Percentiles rank a stretch among this genome's conserved stretches.
Evolutionary conservation across 1,139 yeast genomes (phyloP).

Genomic region (Blastobotrys illinoisensis): DNA sequence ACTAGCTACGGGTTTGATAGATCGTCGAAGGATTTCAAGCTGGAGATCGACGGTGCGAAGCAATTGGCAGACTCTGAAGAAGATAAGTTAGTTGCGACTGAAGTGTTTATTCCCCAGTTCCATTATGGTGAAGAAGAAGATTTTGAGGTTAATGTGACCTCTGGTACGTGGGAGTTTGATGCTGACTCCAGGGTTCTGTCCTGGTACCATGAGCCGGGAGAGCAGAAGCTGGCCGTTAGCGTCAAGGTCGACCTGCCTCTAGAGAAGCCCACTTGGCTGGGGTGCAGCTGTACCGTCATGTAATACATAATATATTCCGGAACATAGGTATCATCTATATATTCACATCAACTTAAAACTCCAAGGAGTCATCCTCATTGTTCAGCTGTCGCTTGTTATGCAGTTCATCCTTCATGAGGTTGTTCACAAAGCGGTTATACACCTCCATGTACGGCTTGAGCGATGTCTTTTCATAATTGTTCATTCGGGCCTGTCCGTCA

Average conservation of each 20-base stretch:
- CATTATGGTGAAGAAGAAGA: conserved; percentile 50
- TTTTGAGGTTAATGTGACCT: conserved; percentile 40
- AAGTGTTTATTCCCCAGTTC: conserved; percentile 61
- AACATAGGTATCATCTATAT: neutral
- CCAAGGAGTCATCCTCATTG: conserved; percentile 19
- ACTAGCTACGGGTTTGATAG: conserved; percentile 53
- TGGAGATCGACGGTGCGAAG: conserved; percentile 38
- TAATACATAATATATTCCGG: conserved; percentile 4
- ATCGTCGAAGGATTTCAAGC: conserved; percentile 40
- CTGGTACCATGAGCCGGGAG: conserved; percentile 59
- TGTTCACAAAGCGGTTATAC: conserved; percentile 59
- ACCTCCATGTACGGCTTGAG: conserved; percentile 69
- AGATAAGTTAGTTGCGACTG: conserved; percentile 33
- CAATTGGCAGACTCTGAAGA: conserved; percentile 14
- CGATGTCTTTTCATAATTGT: conserved; percentile 61
- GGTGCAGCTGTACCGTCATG: conserved; percentile 10
- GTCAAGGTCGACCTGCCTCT: neutral
- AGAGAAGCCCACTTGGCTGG: neutral
- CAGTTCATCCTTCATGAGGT: conserved; percentile 50
- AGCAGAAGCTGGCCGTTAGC: conserved; percentile 27
- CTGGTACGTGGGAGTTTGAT: conserved; percentile 53
- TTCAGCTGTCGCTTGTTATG: conserved; percentile 21
- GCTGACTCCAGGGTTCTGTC: conserved; percentile 50
- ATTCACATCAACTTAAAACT: conserved; percentile 16
- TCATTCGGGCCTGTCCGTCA: conserved; percentile 27